phyloP scores from a whole-genome alignment of 1,284 basidiomycete species.

The Kwoniella shivajii region DNA sequence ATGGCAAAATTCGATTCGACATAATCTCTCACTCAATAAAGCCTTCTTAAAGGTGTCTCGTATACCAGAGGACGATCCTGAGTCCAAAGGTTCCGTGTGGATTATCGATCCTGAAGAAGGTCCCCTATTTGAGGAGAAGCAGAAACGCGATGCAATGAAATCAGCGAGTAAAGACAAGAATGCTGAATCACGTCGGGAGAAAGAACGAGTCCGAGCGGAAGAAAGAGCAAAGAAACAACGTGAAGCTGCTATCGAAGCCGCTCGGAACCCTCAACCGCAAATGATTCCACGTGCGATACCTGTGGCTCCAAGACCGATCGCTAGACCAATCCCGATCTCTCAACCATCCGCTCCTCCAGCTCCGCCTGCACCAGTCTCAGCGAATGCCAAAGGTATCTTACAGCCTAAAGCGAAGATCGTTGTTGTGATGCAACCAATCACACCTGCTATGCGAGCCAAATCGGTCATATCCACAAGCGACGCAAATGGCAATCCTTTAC shows the following conservation, averaged over 20 bases:
- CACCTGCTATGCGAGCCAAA: conserved; percentile 42
- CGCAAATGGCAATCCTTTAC: conserved; percentile 39
- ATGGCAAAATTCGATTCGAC: conserved; percentile 93
- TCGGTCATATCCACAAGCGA: conserved; percentile 45
- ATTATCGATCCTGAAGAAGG: conserved; percentile 70
- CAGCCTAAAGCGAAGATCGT: conserved; percentile 45
- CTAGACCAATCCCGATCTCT: conserved; percentile 19
- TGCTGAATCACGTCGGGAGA: conserved; percentile 45
- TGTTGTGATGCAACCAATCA: conserved; percentile 45
- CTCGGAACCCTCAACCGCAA: conserved; percentile 25
- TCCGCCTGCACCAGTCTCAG: conserved; percentile 15
- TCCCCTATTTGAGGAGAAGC: conserved; percentile 53
- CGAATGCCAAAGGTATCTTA: conserved; percentile 37
- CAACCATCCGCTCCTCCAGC: conserved; percentile 10
- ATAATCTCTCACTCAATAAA: conserved; percentile 84
- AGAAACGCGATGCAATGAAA: conserved; percentile 46
- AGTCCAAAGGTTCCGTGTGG: conserved; percentile 84
- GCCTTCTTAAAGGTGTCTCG: conserved; percentile 84
- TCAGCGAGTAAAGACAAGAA: conserved; percentile 51
- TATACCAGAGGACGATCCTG: conserved; percentile 76
- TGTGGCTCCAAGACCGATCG: conserved; percentile 11
- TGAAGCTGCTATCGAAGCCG: conserved; percentile 26
- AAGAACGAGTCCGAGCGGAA: conserved; percentile 43
- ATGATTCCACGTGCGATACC: conserved; percentile 17
- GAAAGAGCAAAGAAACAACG: conserved; percentile 40